Conservation (phyloP, 148 eudicot species). For the Heliamphora exappendiculata region DNA sequence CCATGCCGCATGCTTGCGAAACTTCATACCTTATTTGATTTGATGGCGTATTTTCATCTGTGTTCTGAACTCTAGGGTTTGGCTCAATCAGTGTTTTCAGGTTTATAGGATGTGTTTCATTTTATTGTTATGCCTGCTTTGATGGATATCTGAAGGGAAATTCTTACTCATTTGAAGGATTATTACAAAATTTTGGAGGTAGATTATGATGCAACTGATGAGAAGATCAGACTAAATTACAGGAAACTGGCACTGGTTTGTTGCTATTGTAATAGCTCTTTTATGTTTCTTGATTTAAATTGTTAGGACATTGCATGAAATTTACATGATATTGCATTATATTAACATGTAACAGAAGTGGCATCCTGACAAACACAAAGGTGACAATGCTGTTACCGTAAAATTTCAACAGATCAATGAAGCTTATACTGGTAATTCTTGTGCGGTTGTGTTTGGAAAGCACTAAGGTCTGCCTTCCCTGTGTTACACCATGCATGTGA, state of each 20-base stretch:
- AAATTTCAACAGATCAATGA: constrained; percentile 61
- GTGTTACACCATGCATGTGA: neutral
- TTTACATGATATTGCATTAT: neutral
- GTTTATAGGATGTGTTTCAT: neutral
- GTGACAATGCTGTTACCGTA: constrained; percentile 38
- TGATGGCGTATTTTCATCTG: neutral
- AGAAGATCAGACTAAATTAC: constrained; percentile 43
- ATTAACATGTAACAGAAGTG: constrained; percentile 41
- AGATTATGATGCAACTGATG: constrained; percentile 61
- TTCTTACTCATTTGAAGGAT: constrained; percentile 32
- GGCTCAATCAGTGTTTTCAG: neutral
- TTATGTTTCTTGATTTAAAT: constrained; percentile 1
- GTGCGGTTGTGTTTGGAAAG: constrained; percentile 1
- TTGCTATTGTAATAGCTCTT: constrained; percentile 1
- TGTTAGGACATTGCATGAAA: neutral
- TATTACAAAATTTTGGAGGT: constrained; percentile 58
- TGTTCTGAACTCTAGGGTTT: constrained; percentile 1
- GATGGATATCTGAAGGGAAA: constrained; percentile 9
- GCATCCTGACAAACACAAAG: constrained; percentile 71
- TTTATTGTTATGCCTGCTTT: constrained; percentile 3
- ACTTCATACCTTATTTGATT: neutral
- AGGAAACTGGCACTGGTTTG: constrained; percentile 60
- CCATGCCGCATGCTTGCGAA: neutral
- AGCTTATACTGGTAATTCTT: constrained; percentile 48
- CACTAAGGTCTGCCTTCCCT: neutral